Evolutionary conservation across 2,329 filamentous ascomycete species (phyloP).

Genomic region (Exophiala alcalophila): DNA sequence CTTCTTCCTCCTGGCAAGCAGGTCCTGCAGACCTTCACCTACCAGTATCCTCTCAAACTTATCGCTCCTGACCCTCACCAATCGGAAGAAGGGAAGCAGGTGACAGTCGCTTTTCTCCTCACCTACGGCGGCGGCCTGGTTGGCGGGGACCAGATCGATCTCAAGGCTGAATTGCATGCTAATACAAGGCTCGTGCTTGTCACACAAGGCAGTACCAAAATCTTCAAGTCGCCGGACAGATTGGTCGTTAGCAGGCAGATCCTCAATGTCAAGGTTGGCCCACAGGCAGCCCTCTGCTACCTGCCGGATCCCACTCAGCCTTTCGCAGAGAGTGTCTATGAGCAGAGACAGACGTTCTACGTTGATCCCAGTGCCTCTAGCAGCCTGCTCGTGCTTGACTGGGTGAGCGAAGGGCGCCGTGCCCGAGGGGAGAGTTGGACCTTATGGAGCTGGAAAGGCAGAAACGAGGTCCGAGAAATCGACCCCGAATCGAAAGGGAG

Average conservation of each 20-base stretch:
- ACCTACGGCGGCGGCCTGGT: constrained; percentile 95
- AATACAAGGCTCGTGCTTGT: constrained; percentile 63
- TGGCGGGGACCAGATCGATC: constrained; percentile 75
- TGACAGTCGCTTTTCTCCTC: constrained; percentile 69
- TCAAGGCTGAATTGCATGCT: constrained; percentile 64
- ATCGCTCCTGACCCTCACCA: constrained; percentile 72
- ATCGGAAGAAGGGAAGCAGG: constrained; percentile 49
- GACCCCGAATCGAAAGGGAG: constrained; percentile 50
- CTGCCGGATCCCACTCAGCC: constrained; percentile 93
- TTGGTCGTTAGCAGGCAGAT: constrained; percentile 43
- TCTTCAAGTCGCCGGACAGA: constrained; percentile 72
- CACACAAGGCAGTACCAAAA: constrained; percentile 83
- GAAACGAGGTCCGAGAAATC: constrained; percentile 72
- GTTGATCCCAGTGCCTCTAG: constrained; percentile 48
- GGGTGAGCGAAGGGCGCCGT: constrained; percentile 84
- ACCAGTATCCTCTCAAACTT: constrained; percentile 93
- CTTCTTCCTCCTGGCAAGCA: constrained; percentile 69
- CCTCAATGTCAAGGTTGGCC: constrained; percentile 48
- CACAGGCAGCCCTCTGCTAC: constrained; percentile 55
- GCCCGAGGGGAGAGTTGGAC: constrained; percentile 89
- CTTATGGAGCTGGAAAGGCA: constrained; percentile 71
- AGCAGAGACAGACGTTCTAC: constrained; percentile 77
- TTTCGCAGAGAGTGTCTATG: constrained; percentile 78
- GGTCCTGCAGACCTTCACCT: constrained; percentile 70
- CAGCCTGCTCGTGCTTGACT: constrained; percentile 80